Evolutionary conservation across 1,284 basidiomycete genomes (phyloP), one percentile per base, ranked within the genome.

Genomic region (Marasmius oreades): DNA sequence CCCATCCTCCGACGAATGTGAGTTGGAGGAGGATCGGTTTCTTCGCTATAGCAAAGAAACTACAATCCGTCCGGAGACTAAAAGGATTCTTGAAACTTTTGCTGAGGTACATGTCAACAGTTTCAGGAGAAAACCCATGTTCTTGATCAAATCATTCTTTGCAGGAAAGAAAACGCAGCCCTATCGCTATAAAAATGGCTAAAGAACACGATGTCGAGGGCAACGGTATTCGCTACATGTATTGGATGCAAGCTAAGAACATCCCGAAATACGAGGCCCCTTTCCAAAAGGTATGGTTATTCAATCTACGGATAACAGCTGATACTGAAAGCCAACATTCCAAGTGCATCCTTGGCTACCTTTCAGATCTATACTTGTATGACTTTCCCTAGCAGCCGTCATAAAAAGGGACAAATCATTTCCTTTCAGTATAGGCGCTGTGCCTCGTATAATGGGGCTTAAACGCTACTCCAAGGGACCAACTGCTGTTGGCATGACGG

Each of bases 271-370:
- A 90, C 61, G 85, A 85, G 50, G 70, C 82, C 5, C 81, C 87
- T 46, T 90, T 88, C 66, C 90, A 95, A 64, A 94, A 94, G 75
- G 92, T 90, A 55, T 52, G 77, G 33, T 23, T 8, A 28, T 31
- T 31, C 28, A 10, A 31, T 31, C 28, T 10, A 11, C 11, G 18
- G 7, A 11, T 14, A 43, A 24, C n/a, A 24, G 24, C 28, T 34
- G 16, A 43, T 11, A 6, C 7, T 20, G 39, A 45, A 43, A 34
- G 33, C 39, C 36, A 37, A 33, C 5, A 18, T 37, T 26, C 51
- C 22, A 52, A 94, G 90, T 92, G 90, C 63, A 92, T 96, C 58
- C 77, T 95, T 52, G 85, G 87, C 3, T 96, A 94, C 65, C 80
- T 93, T 53, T 93, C 92, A 1, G 93, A 96, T 69, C 73, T 92